Base-by-base conservation (phyloP, 345 rosid genomes). In the Cardamine resedifolia region DNA sequence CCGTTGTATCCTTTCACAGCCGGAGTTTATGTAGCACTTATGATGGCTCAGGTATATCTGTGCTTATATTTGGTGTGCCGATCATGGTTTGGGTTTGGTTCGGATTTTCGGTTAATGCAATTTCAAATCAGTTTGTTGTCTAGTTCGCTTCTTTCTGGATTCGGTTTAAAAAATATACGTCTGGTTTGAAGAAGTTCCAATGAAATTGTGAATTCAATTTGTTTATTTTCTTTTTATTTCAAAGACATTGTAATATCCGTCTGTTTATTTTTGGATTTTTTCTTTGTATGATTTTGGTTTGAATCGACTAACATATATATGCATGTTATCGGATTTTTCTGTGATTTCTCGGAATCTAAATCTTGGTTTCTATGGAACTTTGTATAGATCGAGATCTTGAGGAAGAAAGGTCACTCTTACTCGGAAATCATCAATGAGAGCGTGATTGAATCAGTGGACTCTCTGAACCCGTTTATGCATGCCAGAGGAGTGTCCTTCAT, bases 401-500 rank as follows among this genome's bases (percentile, higher is more conserved):
- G 95, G 80, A 91, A 94, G 90, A 89, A 94, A 58, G 95, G 98
- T n/a, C 97, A 91, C 81, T 94, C 92, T 0, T 94, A 86, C 83
- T 91, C 98, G 0, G 98, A 94, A 79, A 94, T 94, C 80, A 91
- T 94, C 59, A 94, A 91, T 26, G 97, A 94, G 70, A 89, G 96
- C 70, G 83, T 94, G 80, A 94, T 91, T 2, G 98, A 94, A 75
- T 82, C 96, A 0, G 98, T 94, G 16, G 98, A 94, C 75, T 94
- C 98, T 10, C 69, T 91, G 34, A 94, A 94, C 70, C 98, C 98
- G 1, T 94, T 94, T 53, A 94, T 94, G 98, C 95, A 89, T 57
- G 98, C 98, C 3, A 90, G 97, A 4, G 97, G 98, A 69, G 91
- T 94, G 63, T 91, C 96, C 1, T 94, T 94, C 78, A 90, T 90